phyloP scores from a whole-genome alignment of 73 alveolate genomes.

The Uronychia binucleata region DNA sequence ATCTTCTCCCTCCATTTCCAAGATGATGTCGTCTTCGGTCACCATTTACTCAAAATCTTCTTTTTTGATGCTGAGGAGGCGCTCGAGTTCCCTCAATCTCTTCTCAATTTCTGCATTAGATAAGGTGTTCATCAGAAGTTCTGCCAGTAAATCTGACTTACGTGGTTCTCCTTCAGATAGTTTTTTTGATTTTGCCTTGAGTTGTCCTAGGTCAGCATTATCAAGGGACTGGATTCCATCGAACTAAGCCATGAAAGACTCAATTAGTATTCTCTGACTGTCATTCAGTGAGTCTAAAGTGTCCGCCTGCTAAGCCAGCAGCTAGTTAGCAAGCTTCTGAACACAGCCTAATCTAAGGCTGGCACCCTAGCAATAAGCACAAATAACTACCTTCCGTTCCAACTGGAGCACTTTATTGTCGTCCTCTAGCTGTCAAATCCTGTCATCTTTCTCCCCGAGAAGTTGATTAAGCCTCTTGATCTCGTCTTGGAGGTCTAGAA shows the following conservation, averaged over 20 bases:
- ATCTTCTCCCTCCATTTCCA: not conserved
- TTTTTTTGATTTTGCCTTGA: not conserved
- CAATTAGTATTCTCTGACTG: not conserved
- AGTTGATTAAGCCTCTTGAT: not conserved
- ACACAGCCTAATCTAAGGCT: not conserved
- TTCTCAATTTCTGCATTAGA: not conserved
- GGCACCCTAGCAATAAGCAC: not conserved
- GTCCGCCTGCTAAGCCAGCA: not conserved
- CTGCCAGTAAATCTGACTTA: not conserved
- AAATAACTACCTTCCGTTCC: not conserved
- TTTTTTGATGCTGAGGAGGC: not conserved
- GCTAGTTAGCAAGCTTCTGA: not conserved
- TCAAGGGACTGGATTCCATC: not conserved
- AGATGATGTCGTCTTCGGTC: not conserved
- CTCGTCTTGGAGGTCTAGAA: not conserved
- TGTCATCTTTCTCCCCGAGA: not conserved
- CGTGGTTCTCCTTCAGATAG: not conserved
- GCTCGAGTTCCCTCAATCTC: not conserved
- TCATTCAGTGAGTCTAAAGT: not conserved
- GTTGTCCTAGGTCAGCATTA: not conserved
- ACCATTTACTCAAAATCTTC: not conserved
- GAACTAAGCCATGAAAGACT: not conserved
- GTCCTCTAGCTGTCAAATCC: not conserved
- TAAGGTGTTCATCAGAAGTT: not conserved
- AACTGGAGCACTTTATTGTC: not conserved